Evolutionary conservation across 164 flowering plant genomes (phyloP).

Genomic region (Warburgia ugandensis): DNA sequence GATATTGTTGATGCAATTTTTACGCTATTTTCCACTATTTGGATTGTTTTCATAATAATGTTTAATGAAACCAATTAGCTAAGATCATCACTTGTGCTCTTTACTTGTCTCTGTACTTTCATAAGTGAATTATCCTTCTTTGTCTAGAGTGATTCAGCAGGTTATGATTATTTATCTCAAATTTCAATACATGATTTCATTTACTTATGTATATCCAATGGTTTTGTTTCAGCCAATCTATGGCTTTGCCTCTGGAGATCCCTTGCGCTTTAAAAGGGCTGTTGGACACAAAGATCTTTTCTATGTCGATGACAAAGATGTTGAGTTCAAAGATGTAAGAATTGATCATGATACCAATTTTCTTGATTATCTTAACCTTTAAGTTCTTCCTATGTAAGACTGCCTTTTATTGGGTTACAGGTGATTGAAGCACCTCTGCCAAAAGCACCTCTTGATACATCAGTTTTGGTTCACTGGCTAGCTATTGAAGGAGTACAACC

Average conservation of each 20-base stretch:
- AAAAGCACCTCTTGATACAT: conserved; percentile 85
- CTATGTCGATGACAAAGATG: conserved; percentile 84
- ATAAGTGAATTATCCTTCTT: not conserved
- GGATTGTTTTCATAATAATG: too few species aligned
- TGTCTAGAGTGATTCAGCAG: not conserved
- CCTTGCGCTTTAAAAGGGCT: conserved; percentile 76
- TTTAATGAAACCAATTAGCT: too few species aligned
- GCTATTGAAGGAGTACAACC: conserved; percentile 99
- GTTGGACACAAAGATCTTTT: conserved; percentile 78
- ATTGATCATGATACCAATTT: not conserved
- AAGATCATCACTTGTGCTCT: not conserved
- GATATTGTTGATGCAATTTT: too few species aligned
- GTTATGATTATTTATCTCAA: not conserved
- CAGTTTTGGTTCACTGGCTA: conserved; percentile 81
- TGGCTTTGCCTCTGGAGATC: conserved; percentile 80
- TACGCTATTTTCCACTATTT: too few species aligned
- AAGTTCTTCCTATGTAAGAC: not conserved
- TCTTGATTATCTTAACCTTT: conserved; percentile 1
- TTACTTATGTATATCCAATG: conserved; percentile 10
- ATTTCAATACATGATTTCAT: conserved; percentile 6
- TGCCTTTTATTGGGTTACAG: conserved; percentile 25
- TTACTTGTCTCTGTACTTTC: not conserved
- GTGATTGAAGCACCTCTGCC: conserved; percentile 94
- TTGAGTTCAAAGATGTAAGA: conserved; percentile 84
- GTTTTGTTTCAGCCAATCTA: conserved; percentile 62